Evolutionary conservation across 2,329 filamentous ascomycete species (phyloP).

Genomic region (Cercospora canescens): DNA sequence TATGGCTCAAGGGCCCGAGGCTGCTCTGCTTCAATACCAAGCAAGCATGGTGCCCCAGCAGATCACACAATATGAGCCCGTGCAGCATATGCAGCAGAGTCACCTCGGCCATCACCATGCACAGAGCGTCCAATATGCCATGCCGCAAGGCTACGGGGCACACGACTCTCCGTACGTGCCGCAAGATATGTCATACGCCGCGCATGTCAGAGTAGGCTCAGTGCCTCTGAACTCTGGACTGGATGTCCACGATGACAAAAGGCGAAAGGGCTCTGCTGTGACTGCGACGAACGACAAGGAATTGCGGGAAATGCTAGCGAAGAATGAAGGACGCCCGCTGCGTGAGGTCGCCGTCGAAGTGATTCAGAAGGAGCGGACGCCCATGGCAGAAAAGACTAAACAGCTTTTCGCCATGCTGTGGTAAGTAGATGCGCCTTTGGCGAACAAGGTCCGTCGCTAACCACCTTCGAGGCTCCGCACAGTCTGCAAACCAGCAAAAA

Average conservation of each 20-base stretch:
- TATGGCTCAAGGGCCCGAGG: conserved; percentile 30
- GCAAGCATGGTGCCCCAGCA: conserved; percentile 29
- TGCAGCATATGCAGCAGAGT: conserved; percentile 14
- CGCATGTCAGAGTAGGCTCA: conserved; percentile 31
- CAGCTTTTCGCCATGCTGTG: conserved; percentile 89
- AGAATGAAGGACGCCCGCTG: conserved; percentile 66
- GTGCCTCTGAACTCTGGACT: conserved; percentile 25
- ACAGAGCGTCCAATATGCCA: conserved; percentile 25
- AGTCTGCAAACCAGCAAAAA: conserved; percentile 72
- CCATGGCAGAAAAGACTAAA: conserved; percentile 78
- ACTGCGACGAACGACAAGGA: conserved; percentile 80
- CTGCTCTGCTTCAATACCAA: conserved; percentile 34
- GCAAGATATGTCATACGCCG: conserved; percentile 29
- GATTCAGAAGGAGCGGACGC: conserved; percentile 75
- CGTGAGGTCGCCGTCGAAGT: conserved; percentile 74
- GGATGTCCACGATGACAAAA: conserved; percentile 45
- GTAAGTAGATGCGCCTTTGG: conserved; percentile 52
- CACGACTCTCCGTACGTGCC: conserved; percentile 30
- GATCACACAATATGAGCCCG: conserved; percentile 24
- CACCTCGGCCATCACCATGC: conserved; percentile 23
- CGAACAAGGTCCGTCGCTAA: conserved; percentile 17
- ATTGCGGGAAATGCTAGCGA: conserved; percentile 71
- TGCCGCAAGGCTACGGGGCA: conserved; percentile 24
- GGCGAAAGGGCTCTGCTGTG: conserved; percentile 60
- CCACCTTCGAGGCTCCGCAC: conserved; percentile 64